Conservation (phyloP, 2,329 filamentous ascomycete genomes). For the Aureobasidium sp. region DNA sequence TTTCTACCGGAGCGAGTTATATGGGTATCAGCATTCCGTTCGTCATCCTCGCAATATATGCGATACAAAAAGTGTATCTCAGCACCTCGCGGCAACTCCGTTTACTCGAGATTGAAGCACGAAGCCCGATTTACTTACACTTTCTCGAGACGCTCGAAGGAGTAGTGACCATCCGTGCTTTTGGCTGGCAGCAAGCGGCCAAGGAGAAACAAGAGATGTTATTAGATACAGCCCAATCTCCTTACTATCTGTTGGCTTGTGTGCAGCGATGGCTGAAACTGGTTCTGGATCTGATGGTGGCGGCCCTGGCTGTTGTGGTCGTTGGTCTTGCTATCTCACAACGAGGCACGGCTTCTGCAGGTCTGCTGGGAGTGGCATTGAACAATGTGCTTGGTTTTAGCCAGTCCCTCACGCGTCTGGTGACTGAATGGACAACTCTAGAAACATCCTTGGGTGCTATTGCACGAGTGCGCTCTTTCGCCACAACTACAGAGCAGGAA, state of each 20-base stretch:
- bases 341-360: constrained; percentile 36
- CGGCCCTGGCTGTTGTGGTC: constrained; percentile 25
- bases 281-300: constrained; percentile 35
- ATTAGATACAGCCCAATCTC: constrained; percentile 37
- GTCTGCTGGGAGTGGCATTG: constrained; percentile 45
- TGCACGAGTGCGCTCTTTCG: constrained; percentile 28
- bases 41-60: constrained; percentile 21
- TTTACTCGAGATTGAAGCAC: constrained; percentile 47
- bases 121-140: constrained; percentile 44
- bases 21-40: constrained; percentile 36
- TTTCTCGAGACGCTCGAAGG: constrained; percentile 47
- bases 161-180: constrained; percentile 45
- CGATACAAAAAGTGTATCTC: constrained; percentile 33
- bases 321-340: constrained; percentile 35
- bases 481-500: constrained; percentile 14
- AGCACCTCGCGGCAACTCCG: constrained; percentile 44
- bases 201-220: constrained; percentile 31
- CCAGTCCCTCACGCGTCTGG: constrained; percentile 42
- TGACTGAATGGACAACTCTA: constrained; percentile 47
- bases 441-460: constrained; percentile 52
- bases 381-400: constrained; percentile 48
- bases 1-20: constrained; percentile 29
- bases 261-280: constrained; percentile 40
- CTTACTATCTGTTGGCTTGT: constrained; percentile 40
- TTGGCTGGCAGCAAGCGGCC: constrained; percentile 43